Evolutionary conservation across 2,329 filamentous ascomycete genomes (phyloP), one percentile per base, ranked within the genome.

Genomic region (Clonostachys chloroleuca): DNA sequence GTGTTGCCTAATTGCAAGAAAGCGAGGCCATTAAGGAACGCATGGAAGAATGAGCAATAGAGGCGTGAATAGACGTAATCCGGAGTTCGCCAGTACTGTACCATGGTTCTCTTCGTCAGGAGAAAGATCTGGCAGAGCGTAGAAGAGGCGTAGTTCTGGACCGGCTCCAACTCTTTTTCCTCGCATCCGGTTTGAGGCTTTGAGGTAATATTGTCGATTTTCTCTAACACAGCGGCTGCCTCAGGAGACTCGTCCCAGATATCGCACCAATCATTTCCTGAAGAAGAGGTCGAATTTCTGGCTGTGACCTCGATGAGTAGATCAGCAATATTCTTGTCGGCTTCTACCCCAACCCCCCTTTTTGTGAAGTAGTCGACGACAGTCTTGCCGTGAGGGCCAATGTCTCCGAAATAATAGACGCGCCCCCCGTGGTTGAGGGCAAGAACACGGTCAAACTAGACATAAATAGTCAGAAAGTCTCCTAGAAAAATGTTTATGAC

Each of bases 11-110:
- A 74, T 54, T 81, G 72, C 70, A 77, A 88, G 69, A 87, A 89
- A 12, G 84, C 87, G 64, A 87, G 88, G 18, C 83, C 84, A 65
- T 87, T 88, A 73, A 89, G 87, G 61, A 88, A 80, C 16, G 83
- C 85, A 40, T 86, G 73, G 51, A 87, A 59, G n/a, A 64, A 34
- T 0, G 54, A 43, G 0, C 49, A 72, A 48, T 81, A 77, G 35
- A 51, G 72, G 48, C 81, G 77, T 34, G 77, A 80, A 62, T 87
- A 87, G 1, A 82, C 76, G 57, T 84, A 84, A 3, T 76, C 79
- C 0, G 83, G 83, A 2, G 59, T 63, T 16, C 62, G 54, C 62
- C 61, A 65, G 45, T 63, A 63, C 24, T 65, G 62, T 14, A 63
- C 51, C 10, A 64, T 62, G 2, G 61, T 59, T 4, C 62, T 56